Evolutionary conservation across 75 land plant genomes (phyloP), one percentile per base, ranked within the genome.

Genomic region (Pinus tabuliformis): DNA sequence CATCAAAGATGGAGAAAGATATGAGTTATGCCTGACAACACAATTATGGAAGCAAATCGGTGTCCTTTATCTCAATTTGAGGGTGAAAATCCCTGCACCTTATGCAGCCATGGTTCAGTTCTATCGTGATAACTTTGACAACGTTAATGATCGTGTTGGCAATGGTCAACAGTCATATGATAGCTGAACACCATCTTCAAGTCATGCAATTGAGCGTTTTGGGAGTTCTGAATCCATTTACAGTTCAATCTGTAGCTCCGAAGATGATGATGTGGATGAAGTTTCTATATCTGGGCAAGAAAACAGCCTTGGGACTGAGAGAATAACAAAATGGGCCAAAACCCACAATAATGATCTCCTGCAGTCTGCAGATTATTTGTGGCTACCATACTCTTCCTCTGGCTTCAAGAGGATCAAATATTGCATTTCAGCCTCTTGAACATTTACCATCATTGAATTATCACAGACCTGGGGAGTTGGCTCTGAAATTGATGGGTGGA

Each of bases 231-330:
- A 33, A 1, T 33, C 33, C 33, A 33, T 33, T n/a, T n/a, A 14
- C 91, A 94, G 94, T 83, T 89, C 88, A 62, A 84, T 80, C 52
- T 90, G 83, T 85, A 89, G 95, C 62, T 96, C 95, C 36, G 95
- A 96, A 62, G 89, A 87, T 33, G 99, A 94, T 72, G 88, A 91
- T 33, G 89, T 78, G 58, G 87, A 79, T 84, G 92, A 88, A 56
- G 68, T 82, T 49, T 80, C 78, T 37, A 59, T 60, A 16, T 60
- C 62, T 60, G 88, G 83, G 56, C 78, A 76, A 77, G 92, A 91
- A 49, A 83, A 75, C 63, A 74, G 80, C 75, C 59, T 66, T 68
- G 84, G 84, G 42, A 84, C 85, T 79, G 88, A 93, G 45, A 74
- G 84, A 65, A 76, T 91, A 30, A 80, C 88, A 81, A 84, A 78